These are phyloP conservation scores for Cucumis cinereus DNA, from an alignment of 306 rosid species.

Conservation along the genomic window DNA sequence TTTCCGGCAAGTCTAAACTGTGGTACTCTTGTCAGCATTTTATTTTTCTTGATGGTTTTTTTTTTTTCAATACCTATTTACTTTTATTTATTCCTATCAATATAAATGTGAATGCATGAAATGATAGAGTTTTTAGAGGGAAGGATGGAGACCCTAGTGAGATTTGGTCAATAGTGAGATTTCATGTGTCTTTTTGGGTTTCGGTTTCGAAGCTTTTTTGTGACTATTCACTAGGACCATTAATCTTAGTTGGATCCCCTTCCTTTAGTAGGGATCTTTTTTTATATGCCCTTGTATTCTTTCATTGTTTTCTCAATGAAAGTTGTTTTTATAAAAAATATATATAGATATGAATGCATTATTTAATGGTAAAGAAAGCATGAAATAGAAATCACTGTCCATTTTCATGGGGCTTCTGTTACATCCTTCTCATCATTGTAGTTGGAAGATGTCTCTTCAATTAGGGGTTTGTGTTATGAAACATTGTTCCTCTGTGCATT, in stretches of 20 bases:
- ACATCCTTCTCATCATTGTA: not conserved
- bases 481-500: not conserved
- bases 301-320: too few species aligned
- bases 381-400: not conserved
- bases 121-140: too few species aligned
- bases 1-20: not conserved
- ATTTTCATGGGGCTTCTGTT: not conserved
- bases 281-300: too few species aligned
- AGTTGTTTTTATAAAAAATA: too few species aligned
- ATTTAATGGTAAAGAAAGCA: not conserved
- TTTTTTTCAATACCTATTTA: not conserved
- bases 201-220: too few species aligned
- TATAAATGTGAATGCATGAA: not conserved
- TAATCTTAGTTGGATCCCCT: too few species aligned
- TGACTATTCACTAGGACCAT: too few species aligned
- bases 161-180: too few species aligned
- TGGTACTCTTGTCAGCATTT: not conserved
- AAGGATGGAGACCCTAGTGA: too few species aligned
- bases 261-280: too few species aligned
- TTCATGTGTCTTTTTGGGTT: too few species aligned
- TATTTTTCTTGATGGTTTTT: not conserved
- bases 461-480: slow-evolving; percentile 1
- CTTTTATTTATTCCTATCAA: not conserved
- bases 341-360: not conserved
- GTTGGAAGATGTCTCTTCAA: not conserved